A percentile compares a stretch with the other conserved stretches of the same genome.
These are phyloP conservation scores for Mucor ambiguus DNA, from an alignment of 371 early-diverging fungal genomes.

Conservation along the genomic window DNA sequence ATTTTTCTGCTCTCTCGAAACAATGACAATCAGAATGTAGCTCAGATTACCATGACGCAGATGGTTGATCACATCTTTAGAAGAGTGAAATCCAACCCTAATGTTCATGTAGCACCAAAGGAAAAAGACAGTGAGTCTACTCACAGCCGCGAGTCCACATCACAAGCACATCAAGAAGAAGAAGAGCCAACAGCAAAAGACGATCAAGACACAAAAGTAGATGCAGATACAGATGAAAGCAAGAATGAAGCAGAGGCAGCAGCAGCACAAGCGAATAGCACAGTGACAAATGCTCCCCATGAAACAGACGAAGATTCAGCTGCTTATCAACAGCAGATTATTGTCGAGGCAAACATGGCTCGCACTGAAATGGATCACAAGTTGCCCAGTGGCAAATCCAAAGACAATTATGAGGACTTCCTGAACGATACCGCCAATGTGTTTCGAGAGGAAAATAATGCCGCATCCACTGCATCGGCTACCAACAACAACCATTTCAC, in stretches of 20 bases:
- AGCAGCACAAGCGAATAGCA: neutral
- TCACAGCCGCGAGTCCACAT: neutral
- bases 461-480: neutral
- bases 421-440: conserved; percentile 50
- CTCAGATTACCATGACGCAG: conserved; percentile 87
- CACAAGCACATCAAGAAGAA: conserved; percentile 1
- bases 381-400: conserved; percentile 36
- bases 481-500: neutral
- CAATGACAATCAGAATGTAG: conserved; percentile 80
- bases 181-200: neutral
- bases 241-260: neutral
- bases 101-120: conserved; percentile 4
- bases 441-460: conserved; percentile 42
- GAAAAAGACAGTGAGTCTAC: neutral
- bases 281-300: conserved; percentile 1
- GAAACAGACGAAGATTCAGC: conserved; percentile 15
- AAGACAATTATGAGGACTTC: conserved; percentile 49
- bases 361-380: conserved; percentile 49
- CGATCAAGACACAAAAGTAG: neutral
- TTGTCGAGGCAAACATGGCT: conserved; percentile 54
- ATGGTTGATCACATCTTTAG: conserved; percentile 88
- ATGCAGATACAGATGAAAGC: neutral
- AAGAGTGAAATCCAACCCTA: conserved; percentile 50
- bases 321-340: conserved; percentile 48
- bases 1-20: conserved; percentile 73